Evolutionary conservation across 352 stramenopile genomes (phyloP).

Genomic region (Phytophthora kernoviae): DNA sequence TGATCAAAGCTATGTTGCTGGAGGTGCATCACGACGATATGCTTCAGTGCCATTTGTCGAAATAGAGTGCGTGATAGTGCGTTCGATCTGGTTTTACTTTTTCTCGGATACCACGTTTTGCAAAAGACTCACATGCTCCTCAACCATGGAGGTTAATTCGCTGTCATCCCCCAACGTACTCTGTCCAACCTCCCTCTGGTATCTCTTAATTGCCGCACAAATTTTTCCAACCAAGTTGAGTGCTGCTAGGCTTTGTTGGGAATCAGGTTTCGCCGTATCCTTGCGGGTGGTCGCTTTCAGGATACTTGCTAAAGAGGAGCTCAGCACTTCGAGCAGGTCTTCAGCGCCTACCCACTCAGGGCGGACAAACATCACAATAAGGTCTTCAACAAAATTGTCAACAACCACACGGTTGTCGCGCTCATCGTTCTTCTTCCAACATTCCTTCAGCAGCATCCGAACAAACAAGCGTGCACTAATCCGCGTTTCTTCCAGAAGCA

Average conservation of each 20-base stretch:
- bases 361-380: constrained; percentile 80
- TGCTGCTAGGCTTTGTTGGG: constrained; percentile 65
- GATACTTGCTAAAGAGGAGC: constrained; percentile 67
- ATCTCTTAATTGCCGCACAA: constrained; percentile 70
- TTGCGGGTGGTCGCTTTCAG: constrained; percentile 59
- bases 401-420: constrained; percentile 74
- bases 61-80: constrained; percentile 1
- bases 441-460: constrained; percentile 61
- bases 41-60: constrained; percentile 50
- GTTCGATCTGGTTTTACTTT: constrained; percentile 6
- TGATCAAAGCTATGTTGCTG: constrained; percentile 37
- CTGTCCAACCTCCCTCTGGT: constrained; percentile 42
- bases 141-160: constrained; percentile 39
- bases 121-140: constrained; percentile 57
- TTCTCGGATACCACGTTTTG: constrained; percentile 17
- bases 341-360: constrained; percentile 82
- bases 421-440: constrained; percentile 85
- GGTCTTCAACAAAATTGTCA: constrained; percentile 85
- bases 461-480: constrained; percentile 55
- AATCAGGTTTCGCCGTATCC: constrained; percentile 69
- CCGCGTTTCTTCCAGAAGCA: constrained; percentile 36
- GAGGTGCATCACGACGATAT: constrained; percentile 67
- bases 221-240: constrained; percentile 81
- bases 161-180: constrained; percentile 54
- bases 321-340: constrained; percentile 74